Evolutionary conservation across 345 rosid species (phyloP).

Genomic region (Salix brachista): DNA sequence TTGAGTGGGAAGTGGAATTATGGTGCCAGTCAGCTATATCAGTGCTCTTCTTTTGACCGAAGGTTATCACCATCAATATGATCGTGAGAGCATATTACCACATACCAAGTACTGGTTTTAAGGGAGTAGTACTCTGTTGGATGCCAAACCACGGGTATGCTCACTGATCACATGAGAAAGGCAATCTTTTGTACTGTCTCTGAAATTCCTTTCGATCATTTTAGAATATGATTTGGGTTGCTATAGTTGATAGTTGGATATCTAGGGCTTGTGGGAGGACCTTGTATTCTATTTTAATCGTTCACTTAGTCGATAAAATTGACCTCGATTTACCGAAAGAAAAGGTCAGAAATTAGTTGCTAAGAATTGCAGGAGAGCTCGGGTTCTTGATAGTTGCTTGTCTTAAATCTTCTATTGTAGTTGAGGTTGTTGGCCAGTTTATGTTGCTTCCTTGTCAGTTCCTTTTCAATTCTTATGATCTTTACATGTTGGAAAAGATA

Average conservation of each 20-base stretch:
- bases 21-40: not conserved
- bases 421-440: not conserved
- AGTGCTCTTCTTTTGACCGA: not conserved
- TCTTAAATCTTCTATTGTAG: not conserved
- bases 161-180: not conserved
- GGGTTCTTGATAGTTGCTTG: not conserved
- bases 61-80: not conserved
- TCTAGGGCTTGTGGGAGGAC: not conserved
- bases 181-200: not conserved
- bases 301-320: too few relatives aligned
- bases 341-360: not conserved
- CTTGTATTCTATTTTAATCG: not conserved
- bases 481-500: not conserved
- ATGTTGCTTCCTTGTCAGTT: not conserved
- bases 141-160: not conserved
- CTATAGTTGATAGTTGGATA: not conserved
- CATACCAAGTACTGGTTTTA: not conserved
- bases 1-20: conserved; percentile 4
- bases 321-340: too few relatives aligned
- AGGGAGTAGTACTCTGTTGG: not conserved
- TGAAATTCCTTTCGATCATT: not conserved
- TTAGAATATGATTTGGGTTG: not conserved
- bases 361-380: conserved; percentile 4
- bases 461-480: not conserved
- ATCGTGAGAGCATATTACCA: not conserved